phyloP scores from a whole-genome alignment of 2,329 filamentous ascomycete genomes.

The Paecilomyces fulvus region DNA sequence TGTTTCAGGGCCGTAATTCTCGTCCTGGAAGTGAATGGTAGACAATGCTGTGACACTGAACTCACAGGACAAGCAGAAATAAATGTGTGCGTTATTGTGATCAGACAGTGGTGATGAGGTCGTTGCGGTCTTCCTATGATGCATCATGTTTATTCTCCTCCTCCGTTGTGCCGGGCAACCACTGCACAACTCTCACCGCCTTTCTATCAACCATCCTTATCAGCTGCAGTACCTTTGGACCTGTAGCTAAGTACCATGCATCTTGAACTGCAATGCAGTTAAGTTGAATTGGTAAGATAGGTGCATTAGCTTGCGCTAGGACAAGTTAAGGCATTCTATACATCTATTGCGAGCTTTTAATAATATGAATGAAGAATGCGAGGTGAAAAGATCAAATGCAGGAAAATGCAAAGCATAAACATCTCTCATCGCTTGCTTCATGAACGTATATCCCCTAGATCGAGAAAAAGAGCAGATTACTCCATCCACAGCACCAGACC shows the following conservation, averaged over 20 bases:
- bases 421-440: background rate
- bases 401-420: background rate
- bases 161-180: slow-evolving; percentile 13
- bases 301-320: background rate
- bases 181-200: background rate
- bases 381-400: background rate
- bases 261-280: background rate
- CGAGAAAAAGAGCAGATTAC: background rate
- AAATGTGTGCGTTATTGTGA: background rate
- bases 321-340: background rate
- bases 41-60: background rate
- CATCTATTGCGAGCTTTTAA: background rate
- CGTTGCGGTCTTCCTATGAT: slow-evolving; percentile 1
- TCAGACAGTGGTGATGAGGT: background rate
- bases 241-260: background rate
- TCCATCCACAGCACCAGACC: background rate
- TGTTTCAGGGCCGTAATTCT: background rate
- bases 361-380: background rate
- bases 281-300: background rate
- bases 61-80: background rate
- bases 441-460: background rate
- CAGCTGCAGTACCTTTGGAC: background rate
- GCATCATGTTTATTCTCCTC: slow-evolving; percentile 8
- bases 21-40: background rate
- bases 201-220: background rate